Percentiles rank a stretch among this genome's conserved stretches.
Conservation (phyloP, 176 grass and related monocot genomes). For the Rhynchospora pubera region DNA sequence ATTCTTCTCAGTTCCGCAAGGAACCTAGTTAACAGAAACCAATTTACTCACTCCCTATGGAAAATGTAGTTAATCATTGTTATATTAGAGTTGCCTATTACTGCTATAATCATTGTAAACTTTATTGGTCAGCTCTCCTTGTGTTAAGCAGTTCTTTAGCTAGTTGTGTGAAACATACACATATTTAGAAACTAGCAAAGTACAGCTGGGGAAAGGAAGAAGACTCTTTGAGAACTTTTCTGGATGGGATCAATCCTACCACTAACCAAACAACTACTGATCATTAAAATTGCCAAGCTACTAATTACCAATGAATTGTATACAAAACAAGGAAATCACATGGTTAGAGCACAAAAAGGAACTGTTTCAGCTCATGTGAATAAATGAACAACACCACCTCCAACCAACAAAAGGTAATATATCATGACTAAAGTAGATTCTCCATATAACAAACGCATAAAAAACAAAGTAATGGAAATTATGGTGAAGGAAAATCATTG, state of each 20-base stretch:
- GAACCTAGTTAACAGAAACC: constrained; percentile 54
- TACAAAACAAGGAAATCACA: background rate
- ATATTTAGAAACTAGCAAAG: background rate
- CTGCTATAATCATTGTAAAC: background rate
- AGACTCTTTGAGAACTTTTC: background rate
- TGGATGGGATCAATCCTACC: background rate
- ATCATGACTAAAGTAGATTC: background rate
- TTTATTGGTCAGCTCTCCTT: background rate
- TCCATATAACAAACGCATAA: background rate
- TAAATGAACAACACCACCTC: background rate
- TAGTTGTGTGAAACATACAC: background rate
- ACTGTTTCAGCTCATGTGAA: background rate
- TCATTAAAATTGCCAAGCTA: background rate
- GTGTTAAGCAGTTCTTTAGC: background rate
- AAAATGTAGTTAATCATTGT: background rate
- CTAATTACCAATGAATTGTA: background rate
- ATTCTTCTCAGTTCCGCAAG: constrained; percentile 92
- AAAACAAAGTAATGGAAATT: background rate
- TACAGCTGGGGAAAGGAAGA: background rate
- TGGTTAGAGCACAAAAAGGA: background rate
- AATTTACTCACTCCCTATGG: background rate
- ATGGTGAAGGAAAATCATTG: background rate
- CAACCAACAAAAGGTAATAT: background rate
- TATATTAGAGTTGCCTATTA: constrained; percentile 4
- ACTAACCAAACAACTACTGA: background rate